Percentiles rank a stretch among this genome's conserved stretches.
phyloP scores from a whole-genome alignment of 768 basidiomycete species.

The Calocera viscosa region DNA sequence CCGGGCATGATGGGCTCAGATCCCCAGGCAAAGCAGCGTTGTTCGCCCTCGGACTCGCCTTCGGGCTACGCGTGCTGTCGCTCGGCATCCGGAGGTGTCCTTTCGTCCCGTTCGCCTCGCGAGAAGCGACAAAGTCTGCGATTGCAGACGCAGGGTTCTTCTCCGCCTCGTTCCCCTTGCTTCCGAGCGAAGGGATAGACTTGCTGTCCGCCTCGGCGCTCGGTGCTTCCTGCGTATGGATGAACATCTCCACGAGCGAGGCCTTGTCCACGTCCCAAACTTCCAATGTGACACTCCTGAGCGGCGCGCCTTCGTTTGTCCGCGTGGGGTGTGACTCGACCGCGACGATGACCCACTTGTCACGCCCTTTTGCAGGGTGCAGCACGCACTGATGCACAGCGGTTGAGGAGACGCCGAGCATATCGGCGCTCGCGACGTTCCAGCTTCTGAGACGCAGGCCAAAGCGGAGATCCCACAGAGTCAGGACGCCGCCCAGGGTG shows the following conservation, averaged over 20 bases:
- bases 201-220: constrained; percentile 4
- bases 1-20: constrained; percentile 39
- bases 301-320: constrained; percentile 9
- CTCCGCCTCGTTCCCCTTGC: constrained; percentile 10
- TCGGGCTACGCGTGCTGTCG: neutral
- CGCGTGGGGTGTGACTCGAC: constrained; percentile 36
- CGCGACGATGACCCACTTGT: constrained; percentile 83
- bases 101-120: constrained; percentile 12
- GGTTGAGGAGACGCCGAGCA: constrained; percentile 13
- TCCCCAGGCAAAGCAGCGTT: constrained; percentile 26
- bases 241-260: constrained; percentile 65
- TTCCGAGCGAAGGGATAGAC: constrained; percentile 5
- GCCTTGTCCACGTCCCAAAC: constrained; percentile 89
- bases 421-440: constrained; percentile 43
- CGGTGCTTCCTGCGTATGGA: constrained; percentile 28
- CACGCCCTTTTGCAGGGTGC: constrained; percentile 78
- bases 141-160: constrained; percentile 9
- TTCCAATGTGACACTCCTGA: constrained; percentile 37
- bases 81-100: constrained; percentile 9
- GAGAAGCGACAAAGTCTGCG: neutral
- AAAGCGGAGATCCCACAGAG: constrained; percentile 92
- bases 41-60: neutral
- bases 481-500: constrained; percentile 70
- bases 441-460: constrained; percentile 80
- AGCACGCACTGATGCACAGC: constrained; percentile 57